A percentile compares a stretch with the other conserved stretches of the same genome.
Evolutionary conservation across 345 rosid genomes (phyloP).

Genomic region (Bruguiera sexangula): DNA sequence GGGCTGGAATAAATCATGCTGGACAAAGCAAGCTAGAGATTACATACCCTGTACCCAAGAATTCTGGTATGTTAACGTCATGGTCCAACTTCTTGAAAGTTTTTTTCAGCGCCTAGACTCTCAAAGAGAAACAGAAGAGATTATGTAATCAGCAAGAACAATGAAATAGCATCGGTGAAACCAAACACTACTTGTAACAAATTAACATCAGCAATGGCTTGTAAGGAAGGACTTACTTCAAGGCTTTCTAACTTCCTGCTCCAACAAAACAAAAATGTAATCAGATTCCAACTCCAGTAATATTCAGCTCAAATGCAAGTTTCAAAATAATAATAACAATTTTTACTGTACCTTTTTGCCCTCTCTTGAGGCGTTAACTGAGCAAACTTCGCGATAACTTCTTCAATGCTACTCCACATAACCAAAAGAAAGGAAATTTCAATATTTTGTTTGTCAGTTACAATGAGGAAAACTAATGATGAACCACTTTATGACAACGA

Average conservation of each 20-base stretch:
- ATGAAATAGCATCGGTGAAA: neutral
- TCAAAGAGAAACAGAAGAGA: constrained; percentile 12
- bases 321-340: neutral
- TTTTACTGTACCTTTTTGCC: constrained; percentile 25
- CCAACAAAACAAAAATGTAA: constrained; percentile 9
- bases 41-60: constrained; percentile 29
- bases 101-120: constrained; percentile 34
- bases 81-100: constrained; percentile 38
- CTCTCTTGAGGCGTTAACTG: constrained; percentile 36
- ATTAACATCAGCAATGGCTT: neutral
- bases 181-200: neutral
- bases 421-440: neutral
- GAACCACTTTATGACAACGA: too few relatives aligned
- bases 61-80: constrained; percentile 34
- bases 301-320: neutral
- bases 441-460: neutral
- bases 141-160: neutral
- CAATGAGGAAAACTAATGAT: too few relatives aligned
- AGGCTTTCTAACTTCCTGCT: constrained; percentile 38
- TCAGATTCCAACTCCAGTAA: neutral
- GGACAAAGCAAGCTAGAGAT: neutral
- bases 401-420: constrained; percentile 23
- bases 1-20: too few relatives aligned
- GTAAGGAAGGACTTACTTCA: constrained; percentile 25
- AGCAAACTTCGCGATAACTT: constrained; percentile 29